Evolutionary conservation across 2,329 filamentous ascomycete species (phyloP).

Genomic region (Pseudogymnoascus pannorum): DNA sequence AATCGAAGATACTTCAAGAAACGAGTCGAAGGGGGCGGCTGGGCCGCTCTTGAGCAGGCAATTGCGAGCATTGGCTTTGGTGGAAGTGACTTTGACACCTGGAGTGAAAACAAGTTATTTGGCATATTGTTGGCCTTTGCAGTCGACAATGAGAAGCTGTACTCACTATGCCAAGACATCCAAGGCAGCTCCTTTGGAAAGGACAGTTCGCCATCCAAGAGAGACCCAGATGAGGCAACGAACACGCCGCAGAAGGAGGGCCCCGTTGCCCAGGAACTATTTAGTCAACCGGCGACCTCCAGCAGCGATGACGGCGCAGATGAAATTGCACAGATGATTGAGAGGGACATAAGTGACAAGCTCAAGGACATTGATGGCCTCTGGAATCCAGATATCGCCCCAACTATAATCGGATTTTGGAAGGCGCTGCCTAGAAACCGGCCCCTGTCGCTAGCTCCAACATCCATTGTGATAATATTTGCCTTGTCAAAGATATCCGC

Average conservation of each 20-base stretch:
- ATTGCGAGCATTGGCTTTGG: conserved; percentile 61
- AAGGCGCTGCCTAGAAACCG: conserved; percentile 48
- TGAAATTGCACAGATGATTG: conserved; percentile 21
- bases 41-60: conserved; percentile 66
- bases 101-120: conserved; percentile 67
- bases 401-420: conserved; percentile 57
- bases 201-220: background rate
- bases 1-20: conserved; percentile 83
- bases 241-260: background rate
- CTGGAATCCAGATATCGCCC: conserved; percentile 55
- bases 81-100: conserved; percentile 58
- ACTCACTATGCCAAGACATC: conserved; percentile 55
- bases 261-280: background rate
- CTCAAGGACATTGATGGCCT: conserved; percentile 46
- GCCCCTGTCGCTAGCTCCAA: conserved; percentile 39
- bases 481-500: conserved; percentile 38
- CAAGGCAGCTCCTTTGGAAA: background rate
- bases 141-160: conserved; percentile 68
- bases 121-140: conserved; percentile 76
- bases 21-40: conserved; percentile 68
- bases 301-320: conserved; percentile 17
- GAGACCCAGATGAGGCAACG: background rate
- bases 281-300: background rate
- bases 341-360: conserved; percentile 39
- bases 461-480: conserved; percentile 55